These are phyloP conservation scores for Myrica gale DNA, from an alignment of 306 rosid genomes.

Conservation along the genomic window DNA sequence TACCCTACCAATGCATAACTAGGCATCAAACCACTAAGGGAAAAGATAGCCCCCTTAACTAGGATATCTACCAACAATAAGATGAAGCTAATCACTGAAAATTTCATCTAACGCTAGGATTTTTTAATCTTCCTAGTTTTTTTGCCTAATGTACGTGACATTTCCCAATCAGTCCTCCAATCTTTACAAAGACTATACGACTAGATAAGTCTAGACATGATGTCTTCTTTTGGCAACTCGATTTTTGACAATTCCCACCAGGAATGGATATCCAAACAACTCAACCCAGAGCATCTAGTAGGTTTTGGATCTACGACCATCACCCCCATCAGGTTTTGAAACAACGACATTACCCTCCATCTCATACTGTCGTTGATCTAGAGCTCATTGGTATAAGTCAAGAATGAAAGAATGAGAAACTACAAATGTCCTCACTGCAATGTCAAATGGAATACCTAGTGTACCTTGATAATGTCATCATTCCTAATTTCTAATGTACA, in stretches of 20 bases:
- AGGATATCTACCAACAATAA: neutral
- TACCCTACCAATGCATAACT: neutral
- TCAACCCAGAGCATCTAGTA: neutral
- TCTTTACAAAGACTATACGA: neutral
- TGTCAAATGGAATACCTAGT: no score
- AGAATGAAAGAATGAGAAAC: constrained; percentile 2
- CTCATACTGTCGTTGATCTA: neutral
- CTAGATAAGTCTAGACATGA: neutral
- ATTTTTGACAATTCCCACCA: neutral
- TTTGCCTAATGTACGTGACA: neutral
- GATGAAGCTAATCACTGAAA: neutral
- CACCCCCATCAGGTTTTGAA: no score
- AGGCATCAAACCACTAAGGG: neutral
- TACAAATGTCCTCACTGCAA: neutral
- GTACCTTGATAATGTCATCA: neutral
- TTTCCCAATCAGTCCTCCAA: neutral
- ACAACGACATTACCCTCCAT: no score
- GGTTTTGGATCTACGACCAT: no score
- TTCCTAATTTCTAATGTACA: neutral
- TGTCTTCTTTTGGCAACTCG: no score
- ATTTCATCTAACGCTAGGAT: neutral
- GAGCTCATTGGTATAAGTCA: neutral
- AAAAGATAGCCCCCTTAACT: neutral
- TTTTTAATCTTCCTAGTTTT: neutral
- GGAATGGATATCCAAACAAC: neutral